These are phyloP conservation scores for Diaporthe amygdali DNA, from an alignment of 2,329 filamentous ascomycete species.

Conservation along the genomic window DNA sequence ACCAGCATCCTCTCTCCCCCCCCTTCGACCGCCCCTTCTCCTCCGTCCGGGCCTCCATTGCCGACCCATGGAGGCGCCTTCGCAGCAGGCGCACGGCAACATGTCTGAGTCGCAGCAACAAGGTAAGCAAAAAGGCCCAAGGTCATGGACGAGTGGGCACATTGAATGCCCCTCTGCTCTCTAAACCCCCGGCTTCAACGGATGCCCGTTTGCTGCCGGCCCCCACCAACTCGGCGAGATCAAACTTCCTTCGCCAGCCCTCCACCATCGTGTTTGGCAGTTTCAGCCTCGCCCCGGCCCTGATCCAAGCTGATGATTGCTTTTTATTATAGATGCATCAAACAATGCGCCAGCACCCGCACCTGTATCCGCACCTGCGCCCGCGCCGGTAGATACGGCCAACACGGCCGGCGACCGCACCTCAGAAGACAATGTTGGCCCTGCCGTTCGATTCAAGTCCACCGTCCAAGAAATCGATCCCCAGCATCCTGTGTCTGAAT, in stretches of 20 bases:
- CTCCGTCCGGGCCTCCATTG: neutral
- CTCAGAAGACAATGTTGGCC: constrained; percentile 38
- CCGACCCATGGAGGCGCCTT: constrained; percentile 22
- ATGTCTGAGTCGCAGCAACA: constrained; percentile 11
- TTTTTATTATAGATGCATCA: neutral
- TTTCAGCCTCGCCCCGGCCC: neutral
- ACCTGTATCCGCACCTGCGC: neutral
- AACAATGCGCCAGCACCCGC: constrained; percentile 17
- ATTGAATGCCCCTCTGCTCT: constrained; percentile 17
- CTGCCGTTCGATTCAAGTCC: constrained; percentile 74
- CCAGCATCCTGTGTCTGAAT: constrained; percentile 35
- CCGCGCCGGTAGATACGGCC: constrained; percentile 1
- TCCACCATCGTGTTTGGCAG: neutral
- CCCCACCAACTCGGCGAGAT: neutral
- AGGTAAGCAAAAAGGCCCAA: constrained; percentile 22
- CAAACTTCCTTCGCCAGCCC: neutral
- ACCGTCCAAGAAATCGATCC: constrained; percentile 73
- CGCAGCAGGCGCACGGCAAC: constrained; percentile 24
- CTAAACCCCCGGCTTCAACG: constrained; percentile 15
- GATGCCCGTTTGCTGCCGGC: constrained; percentile 12
- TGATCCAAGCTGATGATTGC: neutral
- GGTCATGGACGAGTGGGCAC: neutral
- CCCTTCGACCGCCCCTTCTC: neutral
- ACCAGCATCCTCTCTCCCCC: neutral
- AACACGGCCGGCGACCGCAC: constrained; percentile 27